Conservation (phyloP, 495 filamentous ascomycete species). For the Aspergillus sclerotiicarbonarius region DNA sequence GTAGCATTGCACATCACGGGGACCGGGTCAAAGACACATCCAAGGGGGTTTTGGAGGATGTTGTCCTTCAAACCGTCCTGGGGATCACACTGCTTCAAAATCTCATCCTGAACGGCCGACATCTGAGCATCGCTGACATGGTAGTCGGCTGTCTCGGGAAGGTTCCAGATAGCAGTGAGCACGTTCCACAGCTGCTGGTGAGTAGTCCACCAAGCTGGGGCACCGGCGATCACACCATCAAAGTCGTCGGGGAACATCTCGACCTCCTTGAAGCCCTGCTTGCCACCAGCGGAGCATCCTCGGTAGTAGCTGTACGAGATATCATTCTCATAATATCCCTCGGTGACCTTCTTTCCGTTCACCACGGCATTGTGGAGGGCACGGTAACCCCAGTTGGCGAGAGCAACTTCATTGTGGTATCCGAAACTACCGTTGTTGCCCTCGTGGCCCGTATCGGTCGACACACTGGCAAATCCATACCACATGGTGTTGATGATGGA, state of each 20-base stretch:
- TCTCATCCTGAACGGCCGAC: neutral
- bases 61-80: constrained; percentile 1
- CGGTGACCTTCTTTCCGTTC: constrained; percentile 31
- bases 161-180: constrained; percentile 5
- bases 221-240: constrained; percentile 5
- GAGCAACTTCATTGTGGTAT: constrained; percentile 32
- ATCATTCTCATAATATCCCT: constrained; percentile 41
- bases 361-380: constrained; percentile 19
- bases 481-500: constrained; percentile 18
- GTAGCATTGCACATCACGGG: constrained; percentile 4
- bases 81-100: constrained; percentile 4
- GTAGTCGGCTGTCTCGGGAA: constrained; percentile 6
- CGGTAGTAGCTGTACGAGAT: constrained; percentile 53
- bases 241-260: constrained; percentile 50
- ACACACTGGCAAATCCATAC: constrained; percentile 52
- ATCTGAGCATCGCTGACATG: constrained; percentile 2
- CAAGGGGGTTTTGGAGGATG: neutral
- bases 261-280: constrained; percentile 54
- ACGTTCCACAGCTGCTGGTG: constrained; percentile 12
- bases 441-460: constrained; percentile 59
- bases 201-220: constrained; percentile 10
- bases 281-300: constrained; percentile 60
- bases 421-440: constrained; percentile 28
- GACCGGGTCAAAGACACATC: constrained; percentile 1
- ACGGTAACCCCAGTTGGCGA: constrained; percentile 25